These are phyloP conservation scores for Suillus variegatus DNA, from an alignment of 768 basidiomycete species.

Conservation along the genomic window DNA sequence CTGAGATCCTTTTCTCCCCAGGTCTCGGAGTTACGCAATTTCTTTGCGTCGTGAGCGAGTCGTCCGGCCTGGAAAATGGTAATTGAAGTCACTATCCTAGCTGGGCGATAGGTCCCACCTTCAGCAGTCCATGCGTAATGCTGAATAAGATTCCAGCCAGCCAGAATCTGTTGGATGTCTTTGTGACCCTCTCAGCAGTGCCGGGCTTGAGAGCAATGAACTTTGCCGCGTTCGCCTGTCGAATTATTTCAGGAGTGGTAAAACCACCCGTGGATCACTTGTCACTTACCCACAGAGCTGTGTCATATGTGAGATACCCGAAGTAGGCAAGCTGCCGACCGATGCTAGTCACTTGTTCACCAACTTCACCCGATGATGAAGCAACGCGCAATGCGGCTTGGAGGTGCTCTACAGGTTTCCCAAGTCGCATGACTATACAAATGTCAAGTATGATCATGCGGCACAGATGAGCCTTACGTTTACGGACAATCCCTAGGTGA, in stretches of 20 bases:
- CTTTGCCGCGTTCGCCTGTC: slow-evolving; percentile 65
- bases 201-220: slow-evolving; percentile 62
- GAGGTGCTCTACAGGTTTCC: slow-evolving; percentile 92
- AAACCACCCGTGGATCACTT: not conserved
- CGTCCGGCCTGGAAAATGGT: slow-evolving; percentile 49
- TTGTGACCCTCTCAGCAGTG: slow-evolving; percentile 59
- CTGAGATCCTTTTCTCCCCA: slow-evolving; percentile 70
- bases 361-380: slow-evolving; percentile 50
- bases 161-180: slow-evolving; percentile 83
- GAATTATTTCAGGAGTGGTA: not conserved
- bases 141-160: slow-evolving; percentile 83
- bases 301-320: slow-evolving; percentile 82
- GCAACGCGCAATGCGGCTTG: slow-evolving; percentile 84
- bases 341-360: slow-evolving; percentile 78
- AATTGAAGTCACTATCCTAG: not conserved
- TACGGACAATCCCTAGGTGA: slow-evolving; percentile 82
- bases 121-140: slow-evolving; percentile 66
- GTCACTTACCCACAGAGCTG: slow-evolving; percentile 76
- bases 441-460: slow-evolving; percentile 10
- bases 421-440: slow-evolving; percentile 80
- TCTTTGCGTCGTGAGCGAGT: slow-evolving; percentile 60
- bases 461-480: slow-evolving; percentile 50
- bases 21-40: slow-evolving; percentile 44
- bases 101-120: slow-evolving; percentile 43
- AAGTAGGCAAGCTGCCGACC: slow-evolving; percentile 88